Percentiles rank a stretch among this genome's conserved stretches.
Conservation (phyloP, 495 filamentous ascomycete genomes). For the Lasiosphaeriaceae sp. region DNA sequence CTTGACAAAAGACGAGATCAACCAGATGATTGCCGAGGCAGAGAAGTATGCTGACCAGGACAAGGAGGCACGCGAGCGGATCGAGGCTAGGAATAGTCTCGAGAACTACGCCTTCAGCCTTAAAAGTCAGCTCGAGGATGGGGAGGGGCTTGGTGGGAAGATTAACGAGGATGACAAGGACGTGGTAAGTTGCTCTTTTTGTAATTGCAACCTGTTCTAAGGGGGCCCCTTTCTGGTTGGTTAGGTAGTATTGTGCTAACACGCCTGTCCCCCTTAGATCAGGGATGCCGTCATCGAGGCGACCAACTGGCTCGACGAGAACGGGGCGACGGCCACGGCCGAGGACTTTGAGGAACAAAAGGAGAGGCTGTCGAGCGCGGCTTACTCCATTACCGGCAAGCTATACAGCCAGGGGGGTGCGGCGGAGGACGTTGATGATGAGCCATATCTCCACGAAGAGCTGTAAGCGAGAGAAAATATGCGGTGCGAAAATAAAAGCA, state of each 20-base stretch:
- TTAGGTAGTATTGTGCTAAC: not conserved
- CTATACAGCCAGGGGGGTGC: conserved; percentile 47
- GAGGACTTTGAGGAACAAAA: conserved; percentile 97
- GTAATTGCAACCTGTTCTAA: no score
- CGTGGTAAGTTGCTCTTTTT: conserved; percentile 48
- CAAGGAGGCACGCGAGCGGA: conserved; percentile 80
- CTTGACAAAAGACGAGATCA: conserved; percentile 82
- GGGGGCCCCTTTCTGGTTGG: no score
- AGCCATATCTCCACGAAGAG: not conserved
- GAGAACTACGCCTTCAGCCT: conserved; percentile 96
- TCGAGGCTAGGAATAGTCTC: conserved; percentile 92
- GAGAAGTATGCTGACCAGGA: conserved; percentile 95
- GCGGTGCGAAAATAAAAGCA: no score
- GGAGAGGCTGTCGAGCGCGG: conserved; percentile 86
- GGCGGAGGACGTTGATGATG: not conserved
- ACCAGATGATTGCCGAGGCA: conserved; percentile 89
- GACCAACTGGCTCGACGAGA: conserved; percentile 87
- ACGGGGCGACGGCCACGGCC: conserved; percentile 70
- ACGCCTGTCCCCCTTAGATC: conserved; percentile 44
- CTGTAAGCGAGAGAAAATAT: not conserved
- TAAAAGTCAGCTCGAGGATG: conserved; percentile 92
- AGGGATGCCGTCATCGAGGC: conserved; percentile 89
- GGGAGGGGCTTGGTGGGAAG: conserved; percentile 87
- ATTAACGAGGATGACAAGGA: conserved; percentile 95
- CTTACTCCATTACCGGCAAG: conserved; percentile 93